A percentile compares a stretch with the other conserved stretches of the same genome.
Conservation (phyloP, 2,329 filamentous ascomycete genomes). For the Dactylonectria estremocensis region DNA sequence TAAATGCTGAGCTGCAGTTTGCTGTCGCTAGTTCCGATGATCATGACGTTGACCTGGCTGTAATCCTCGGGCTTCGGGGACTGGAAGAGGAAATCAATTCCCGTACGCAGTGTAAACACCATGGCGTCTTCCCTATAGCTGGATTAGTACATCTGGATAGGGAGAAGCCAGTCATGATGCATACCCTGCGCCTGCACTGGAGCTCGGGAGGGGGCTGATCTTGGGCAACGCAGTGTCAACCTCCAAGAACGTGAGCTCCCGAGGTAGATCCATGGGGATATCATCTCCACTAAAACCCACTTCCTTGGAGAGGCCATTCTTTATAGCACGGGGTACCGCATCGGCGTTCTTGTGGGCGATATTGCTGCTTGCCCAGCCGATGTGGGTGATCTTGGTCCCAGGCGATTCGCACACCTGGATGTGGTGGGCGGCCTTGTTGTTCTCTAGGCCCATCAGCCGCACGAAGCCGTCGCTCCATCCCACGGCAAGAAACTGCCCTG, state of each 20-base stretch:
- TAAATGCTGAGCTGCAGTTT: slow-evolving; percentile 85
- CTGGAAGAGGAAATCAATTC: slow-evolving; percentile 80
- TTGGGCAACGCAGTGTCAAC: slow-evolving; percentile 83
- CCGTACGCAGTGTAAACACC: slow-evolving; percentile 79
- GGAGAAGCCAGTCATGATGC: neutral
- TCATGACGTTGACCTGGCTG: slow-evolving; percentile 84
- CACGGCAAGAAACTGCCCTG: slow-evolving; percentile 83
- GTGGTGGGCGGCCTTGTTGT: slow-evolving; percentile 84
- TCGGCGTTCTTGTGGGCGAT: slow-evolving; percentile 52
- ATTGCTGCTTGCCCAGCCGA: slow-evolving; percentile 67
- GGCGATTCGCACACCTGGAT: slow-evolving; percentile 67
- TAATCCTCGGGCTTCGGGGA: slow-evolving; percentile 74
- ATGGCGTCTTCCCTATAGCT: slow-evolving; percentile 64
- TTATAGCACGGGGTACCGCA: slow-evolving; percentile 28
- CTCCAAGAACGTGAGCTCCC: slow-evolving; percentile 81
- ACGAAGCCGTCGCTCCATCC: slow-evolving; percentile 88
- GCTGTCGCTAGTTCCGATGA: slow-evolving; percentile 81
- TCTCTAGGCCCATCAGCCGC: slow-evolving; percentile 84
- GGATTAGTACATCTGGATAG: slow-evolving; percentile 26
- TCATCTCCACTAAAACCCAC: slow-evolving; percentile 28
- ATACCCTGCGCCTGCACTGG: slow-evolving; percentile 74
- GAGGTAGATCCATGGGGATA: slow-evolving; percentile 71
- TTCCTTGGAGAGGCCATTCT: slow-evolving; percentile 33
- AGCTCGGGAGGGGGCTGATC: slow-evolving; percentile 77
- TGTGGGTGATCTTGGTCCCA: slow-evolving; percentile 64